A percentile compares a stretch with the other conserved stretches of the same genome.
Conservation (phyloP, 306 rosid genomes). For the cucumber (Cucumis sativus) region DNA sequence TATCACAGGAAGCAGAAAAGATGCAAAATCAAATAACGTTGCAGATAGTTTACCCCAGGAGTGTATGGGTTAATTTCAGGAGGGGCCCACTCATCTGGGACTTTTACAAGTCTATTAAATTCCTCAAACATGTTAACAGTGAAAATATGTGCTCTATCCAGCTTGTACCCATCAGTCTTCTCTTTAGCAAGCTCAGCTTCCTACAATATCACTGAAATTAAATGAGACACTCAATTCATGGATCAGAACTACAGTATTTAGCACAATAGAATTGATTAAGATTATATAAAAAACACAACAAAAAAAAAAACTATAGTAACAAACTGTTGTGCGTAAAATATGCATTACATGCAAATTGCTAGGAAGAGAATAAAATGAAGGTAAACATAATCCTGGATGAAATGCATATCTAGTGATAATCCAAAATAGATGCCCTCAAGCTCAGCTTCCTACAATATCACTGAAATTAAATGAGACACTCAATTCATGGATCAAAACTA, state of each 20-base stretch:
- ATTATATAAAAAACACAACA: not conserved
- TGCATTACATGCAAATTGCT: not conserved
- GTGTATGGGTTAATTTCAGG: constrained; percentile 52
- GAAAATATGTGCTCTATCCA: constrained; percentile 73
- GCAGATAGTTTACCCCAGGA: constrained; percentile 39
- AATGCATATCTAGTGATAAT: not conserved
- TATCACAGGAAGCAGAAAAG: not conserved
- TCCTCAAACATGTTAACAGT: constrained; percentile 73
- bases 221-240: not conserved
- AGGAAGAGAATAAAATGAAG: not conserved
- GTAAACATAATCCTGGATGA: not conserved
- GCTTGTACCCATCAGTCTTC: constrained; percentile 75
- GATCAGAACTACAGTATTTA: not conserved
- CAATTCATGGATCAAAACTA: not conserved
- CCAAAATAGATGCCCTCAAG: constrained; percentile 31
- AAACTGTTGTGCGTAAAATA: not conserved
- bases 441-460: constrained; percentile 64
- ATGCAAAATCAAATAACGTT: constrained; percentile 6
- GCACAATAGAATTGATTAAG: not conserved
- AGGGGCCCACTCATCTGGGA: constrained; percentile 85
- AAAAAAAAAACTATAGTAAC: not conserved
- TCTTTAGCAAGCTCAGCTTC: constrained; percentile 93
- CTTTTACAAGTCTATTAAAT: constrained; percentile 62
- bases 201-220: constrained; percentile 21
- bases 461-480: not conserved